Evolutionary conservation across 2,329 filamentous ascomycete species (phyloP), one percentile per base, ranked within the genome.

Genomic region (Xylaria sp.): DNA sequence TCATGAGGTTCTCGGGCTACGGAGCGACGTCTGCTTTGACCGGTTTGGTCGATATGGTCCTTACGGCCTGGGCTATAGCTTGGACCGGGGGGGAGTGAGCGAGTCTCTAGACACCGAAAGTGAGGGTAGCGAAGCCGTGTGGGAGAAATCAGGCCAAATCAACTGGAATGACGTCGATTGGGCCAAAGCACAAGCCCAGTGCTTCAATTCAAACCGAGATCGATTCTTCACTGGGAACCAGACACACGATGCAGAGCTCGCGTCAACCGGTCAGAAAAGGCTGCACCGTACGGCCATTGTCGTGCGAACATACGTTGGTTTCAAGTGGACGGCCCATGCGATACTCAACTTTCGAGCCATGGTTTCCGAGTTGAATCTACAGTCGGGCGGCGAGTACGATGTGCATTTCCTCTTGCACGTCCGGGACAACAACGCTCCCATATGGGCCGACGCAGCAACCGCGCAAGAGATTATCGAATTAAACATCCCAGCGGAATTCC

Each of bases 341-440:
- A 85, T 96, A 43, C 84, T 97, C 76, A 94, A 94, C 80, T 87
- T 97, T 74, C 92, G 94, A 18, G 91, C 94, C 39, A 83, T 97
- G 75, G 89, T 97, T 51, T 89, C 91, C 3, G 94, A 97, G 80
- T 84, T 97, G 10, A 89, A 90, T 8, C 83, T 97, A 58, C 85
- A 89, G 64, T 94, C 92, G 0, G 93, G 93, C 39, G 92, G 91
- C 56, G 93, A 97, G 78, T 97, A 96, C 75, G 86, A 88, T 4
- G 86, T 97, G 2, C 93, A 96, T 79, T 94, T 97, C 77, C 84
- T 97, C 43, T 86, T 97, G 48, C 93, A 97, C 73, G 92, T 97
- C 72, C 93, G 93, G 75, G 91, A 97, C 78, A 87, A 92, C 73
- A 89, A 92, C 75, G 82, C 90, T 51, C 92, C 91, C 54, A 93